Evolutionary conservation across 2,329 filamentous ascomycete species (phyloP), one percentile per base, ranked within the genome.

Genomic region (Clathrospora elynae): DNA sequence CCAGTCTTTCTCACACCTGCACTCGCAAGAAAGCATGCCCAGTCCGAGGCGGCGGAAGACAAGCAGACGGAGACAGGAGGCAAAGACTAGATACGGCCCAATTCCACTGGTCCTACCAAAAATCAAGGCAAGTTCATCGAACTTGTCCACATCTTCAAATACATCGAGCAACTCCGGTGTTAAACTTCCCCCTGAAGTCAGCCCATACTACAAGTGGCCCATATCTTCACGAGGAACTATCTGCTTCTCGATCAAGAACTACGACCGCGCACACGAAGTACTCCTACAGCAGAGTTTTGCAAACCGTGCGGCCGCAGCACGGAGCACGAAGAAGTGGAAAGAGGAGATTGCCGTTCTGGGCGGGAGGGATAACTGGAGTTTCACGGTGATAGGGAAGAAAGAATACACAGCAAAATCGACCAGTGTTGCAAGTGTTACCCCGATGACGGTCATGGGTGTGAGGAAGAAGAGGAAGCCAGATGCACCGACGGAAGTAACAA

Each of bases 221-320:
- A 57, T 71, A 0, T 71, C 77, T 14, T 84, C 83, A 3, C 76
- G 86, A 10, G 87, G 86, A 1, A 76, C 81, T 34, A 75, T 82
- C 12, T 75, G 88, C 8, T 77, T 90, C 3, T 77, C 81, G 9
- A 81, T 86, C 14, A 72, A 75, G 17, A 77, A 79, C 34, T 90
- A 90, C 69, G 83, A 83, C 50, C 80, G 86, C 8, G 80, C 83
- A 6, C 76, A 82, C 13, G 87, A 90, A 54, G 71, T 89, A 7
- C 74, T 93, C 0, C 76, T 91, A 4, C 82, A 86, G 44, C 79
- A 90, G 0, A 87, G 90, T 65, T 93, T 93, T 67, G 77, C 82
- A 1, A 85, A 79, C 6, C 68, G 83, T 3, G 79, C 81, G 8
- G 79, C 85, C 33, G 84, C 86, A 0, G 73, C 72, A 2, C 75